Conservation (phyloP, 768 basidiomycete genomes). For the Mycena belliarum region DNA sequence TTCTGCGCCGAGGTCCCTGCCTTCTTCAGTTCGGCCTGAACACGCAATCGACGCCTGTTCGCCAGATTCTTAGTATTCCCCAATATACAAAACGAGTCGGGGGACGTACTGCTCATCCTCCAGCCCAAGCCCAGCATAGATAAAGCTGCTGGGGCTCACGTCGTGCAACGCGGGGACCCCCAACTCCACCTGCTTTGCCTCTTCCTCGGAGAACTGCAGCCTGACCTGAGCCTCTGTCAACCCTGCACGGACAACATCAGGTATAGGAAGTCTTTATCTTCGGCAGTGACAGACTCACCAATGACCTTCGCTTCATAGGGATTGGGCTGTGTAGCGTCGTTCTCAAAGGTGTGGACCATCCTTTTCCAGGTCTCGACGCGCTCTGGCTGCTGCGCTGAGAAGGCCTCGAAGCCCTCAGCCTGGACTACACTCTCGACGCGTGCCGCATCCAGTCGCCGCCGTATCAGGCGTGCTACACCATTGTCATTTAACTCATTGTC, state of each 20-base stretch:
- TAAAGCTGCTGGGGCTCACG: conserved; percentile 8
- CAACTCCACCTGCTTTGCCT: neutral
- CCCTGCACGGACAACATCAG: neutral
- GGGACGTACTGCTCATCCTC: conserved; percentile 15
- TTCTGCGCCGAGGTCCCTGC: neutral
- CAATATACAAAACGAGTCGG: neutral
- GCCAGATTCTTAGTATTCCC: too few species aligned
- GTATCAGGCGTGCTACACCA: too few species aligned
- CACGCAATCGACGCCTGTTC: neutral
- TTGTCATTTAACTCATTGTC: too few species aligned
- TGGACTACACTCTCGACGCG: too few species aligned
- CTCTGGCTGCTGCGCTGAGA: neutral
- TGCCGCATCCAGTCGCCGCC: too few species aligned
- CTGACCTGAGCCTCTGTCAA: conserved; percentile 3
- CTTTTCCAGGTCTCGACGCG: neutral
- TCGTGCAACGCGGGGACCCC: neutral
- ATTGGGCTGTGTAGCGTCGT: neutral
- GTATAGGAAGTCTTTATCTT: neutral
- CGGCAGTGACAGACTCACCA: neutral
- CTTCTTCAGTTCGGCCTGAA: conserved; percentile 3
- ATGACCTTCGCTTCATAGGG: neutral
- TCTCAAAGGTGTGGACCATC: neutral
- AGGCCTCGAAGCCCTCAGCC: neutral
- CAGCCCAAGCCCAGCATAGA: neutral
- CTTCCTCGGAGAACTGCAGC: conserved; percentile 8